These are phyloP conservation scores for Massospora cicadina DNA, from an alignment of 371 early-diverging fungal genomes.

Conservation along the genomic window DNA sequence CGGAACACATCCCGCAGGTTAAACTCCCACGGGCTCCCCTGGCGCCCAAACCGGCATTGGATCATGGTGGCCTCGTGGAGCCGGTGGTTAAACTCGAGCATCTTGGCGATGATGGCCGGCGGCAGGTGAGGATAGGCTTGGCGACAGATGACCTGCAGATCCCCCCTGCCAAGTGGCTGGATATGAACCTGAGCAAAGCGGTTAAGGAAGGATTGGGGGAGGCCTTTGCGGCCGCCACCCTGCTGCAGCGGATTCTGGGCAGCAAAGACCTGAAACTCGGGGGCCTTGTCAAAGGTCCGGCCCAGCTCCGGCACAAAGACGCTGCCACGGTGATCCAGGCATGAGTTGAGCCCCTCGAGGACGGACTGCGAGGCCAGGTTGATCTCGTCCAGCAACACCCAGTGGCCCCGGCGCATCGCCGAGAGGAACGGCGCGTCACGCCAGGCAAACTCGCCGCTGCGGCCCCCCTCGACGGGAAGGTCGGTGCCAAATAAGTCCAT, in stretches of 20 bases:
- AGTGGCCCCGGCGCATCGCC: constrained; percentile 91
- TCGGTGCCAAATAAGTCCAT: constrained; percentile 96
- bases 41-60: constrained; percentile 52
- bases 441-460: constrained; percentile 79
- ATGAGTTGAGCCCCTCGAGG: constrained; percentile 71
- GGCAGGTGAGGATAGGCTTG: constrained; percentile 45
- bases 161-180: constrained; percentile 65
- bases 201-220: constrained; percentile 81
- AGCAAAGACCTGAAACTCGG: constrained; percentile 91
- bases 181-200: constrained; percentile 95
- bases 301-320: constrained; percentile 73
- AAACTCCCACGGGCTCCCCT: constrained; percentile 96
- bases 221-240: constrained; percentile 96
- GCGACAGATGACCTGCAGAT: constrained; percentile 56
- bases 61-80: constrained; percentile 76
- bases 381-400: constrained; percentile 98
- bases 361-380: constrained; percentile 97
- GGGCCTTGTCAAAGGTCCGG: constrained; percentile 79
- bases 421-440: constrained; percentile 92
- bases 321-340: constrained; percentile 68
- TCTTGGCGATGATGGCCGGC: constrained; percentile 27
- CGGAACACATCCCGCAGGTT: constrained; percentile 92
- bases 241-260: constrained; percentile 99
- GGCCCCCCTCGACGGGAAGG: constrained; percentile 49
- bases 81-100: constrained; percentile 74